Conservation (phyloP, 495 filamentous ascomycete species). For the Viridothelium virens region DNA sequence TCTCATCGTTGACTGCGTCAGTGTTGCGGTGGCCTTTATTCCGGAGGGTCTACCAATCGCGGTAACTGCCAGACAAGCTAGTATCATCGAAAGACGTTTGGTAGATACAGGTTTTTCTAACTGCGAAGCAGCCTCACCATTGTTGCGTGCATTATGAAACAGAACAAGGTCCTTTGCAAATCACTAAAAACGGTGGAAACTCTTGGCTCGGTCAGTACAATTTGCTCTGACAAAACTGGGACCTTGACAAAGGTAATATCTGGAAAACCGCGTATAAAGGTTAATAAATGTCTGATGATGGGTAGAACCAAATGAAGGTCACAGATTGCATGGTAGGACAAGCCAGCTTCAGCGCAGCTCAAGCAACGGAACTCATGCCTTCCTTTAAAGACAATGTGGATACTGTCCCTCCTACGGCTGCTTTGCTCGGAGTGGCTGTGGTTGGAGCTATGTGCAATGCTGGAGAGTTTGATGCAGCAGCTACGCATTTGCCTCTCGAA, state of each 20-base stretch:
- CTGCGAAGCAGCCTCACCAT: constrained; percentile 27
- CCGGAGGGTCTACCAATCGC: constrained; percentile 37
- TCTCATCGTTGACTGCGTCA: constrained; percentile 34
- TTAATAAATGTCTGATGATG: neutral
- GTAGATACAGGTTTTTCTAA: neutral
- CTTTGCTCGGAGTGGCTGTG: neutral
- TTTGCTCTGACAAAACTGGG: constrained; percentile 40
- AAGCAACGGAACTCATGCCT: neutral
- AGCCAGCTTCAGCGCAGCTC: neutral
- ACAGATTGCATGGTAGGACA: constrained; percentile 10
- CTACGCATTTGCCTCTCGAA: constrained; percentile 25
- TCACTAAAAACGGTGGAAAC: constrained; percentile 34
- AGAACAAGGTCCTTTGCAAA: constrained; percentile 32
- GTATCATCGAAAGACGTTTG: too few species aligned
- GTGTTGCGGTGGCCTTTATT: constrained; percentile 36
- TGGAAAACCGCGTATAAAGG: constrained; percentile 25
- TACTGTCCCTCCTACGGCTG: neutral
- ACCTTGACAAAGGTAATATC: constrained; percentile 42
- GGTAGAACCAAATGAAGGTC: constrained; percentile 18
- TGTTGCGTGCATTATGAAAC: constrained; percentile 34
- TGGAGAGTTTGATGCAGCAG: constrained; percentile 29
- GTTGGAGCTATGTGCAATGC: constrained; percentile 31
- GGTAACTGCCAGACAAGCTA: constrained; percentile 25
- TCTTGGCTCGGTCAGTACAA: constrained; percentile 29
- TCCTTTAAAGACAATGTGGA: neutral